Base-by-base conservation (phyloP, 106 monocot genomes). In the Dioscorea zingiberensis region DNA sequence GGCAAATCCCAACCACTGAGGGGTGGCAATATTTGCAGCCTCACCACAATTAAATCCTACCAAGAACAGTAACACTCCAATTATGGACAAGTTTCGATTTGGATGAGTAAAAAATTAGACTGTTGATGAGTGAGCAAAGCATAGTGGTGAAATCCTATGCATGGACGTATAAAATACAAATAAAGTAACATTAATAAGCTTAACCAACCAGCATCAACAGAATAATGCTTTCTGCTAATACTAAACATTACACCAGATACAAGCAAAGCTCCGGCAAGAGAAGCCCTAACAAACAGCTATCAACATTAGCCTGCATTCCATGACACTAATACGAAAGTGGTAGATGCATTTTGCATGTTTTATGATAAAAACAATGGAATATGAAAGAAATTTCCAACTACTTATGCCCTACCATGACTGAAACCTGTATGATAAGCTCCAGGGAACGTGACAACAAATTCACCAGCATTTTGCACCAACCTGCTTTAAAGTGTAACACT, bases 401-500 rank as follows among this genome's bases (percentile, higher is more conserved):
- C 11, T 47, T 68, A 73, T 28, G 54, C 54, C 69, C 8, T 73
- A 97, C 95, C 95, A 73, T 85, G 91, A 74, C 88, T 97, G 54
- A 97, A 97, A 51, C 95, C 95, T 46, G 76, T 83, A 77, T 97
- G 95, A 79, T 97, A 97, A 62, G 95, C 68, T 59, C 95, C 95
- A 55, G 95, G 95, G 61, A 97, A 91, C 46, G 95, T 97, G 76
- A 97, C 81, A 70, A 97, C 95, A 75, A 91, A 97, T 25, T 97
- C 95, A 55, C 95, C 95, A 73, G 95, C 85, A 77, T 91, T 97
- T 75, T 97, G 95, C 63, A 97, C 91, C 72, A 97, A 80, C 73
- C 95, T 97, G 77, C 55, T 77, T 73, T 30, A n/a, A 68, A 60
- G 29, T 58, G 51, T 46, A 45, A 54, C 54, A 58, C 16, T 55